These are phyloP conservation scores for Pseudogymnoascus sp. DNA, from an alignment of 2,329 filamentous ascomycete genomes.

Conservation along the genomic window DNA sequence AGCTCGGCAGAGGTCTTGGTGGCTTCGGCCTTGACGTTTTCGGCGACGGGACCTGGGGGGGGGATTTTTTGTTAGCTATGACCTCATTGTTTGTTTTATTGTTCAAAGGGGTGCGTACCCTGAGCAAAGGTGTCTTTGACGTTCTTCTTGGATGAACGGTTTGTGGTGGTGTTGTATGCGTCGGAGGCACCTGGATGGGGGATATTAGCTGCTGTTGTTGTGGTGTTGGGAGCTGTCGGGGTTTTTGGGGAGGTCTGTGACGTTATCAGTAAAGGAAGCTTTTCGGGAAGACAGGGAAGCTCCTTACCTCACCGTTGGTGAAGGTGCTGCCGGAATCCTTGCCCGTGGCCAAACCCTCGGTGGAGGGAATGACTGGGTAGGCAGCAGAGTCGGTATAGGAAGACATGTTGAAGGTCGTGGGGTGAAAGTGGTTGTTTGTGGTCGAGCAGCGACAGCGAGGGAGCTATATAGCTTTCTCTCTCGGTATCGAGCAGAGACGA, in stretches of 20 bases:
- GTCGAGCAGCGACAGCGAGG: neutral
- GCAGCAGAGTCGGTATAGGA: neutral
- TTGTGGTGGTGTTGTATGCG: conserved; percentile 25
- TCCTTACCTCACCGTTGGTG: neutral
- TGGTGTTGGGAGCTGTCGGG: neutral
- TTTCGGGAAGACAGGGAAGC: neutral
- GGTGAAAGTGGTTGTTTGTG: neutral
- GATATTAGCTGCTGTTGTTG: conserved; percentile 19
- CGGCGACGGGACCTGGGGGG: conserved; percentile 46
- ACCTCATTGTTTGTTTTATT: conserved; percentile 6
- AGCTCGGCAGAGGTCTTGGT: conserved; percentile 49
- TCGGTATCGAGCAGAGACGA: neutral
- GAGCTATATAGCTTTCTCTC: neutral
- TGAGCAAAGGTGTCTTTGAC: conserved; percentile 34
- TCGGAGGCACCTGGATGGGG: conserved; percentile 22
- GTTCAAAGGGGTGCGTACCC: neutral
- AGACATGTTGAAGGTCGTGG: neutral
- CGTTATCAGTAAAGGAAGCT: neutral
- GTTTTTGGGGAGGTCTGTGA: neutral
- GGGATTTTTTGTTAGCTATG: conserved; percentile 13
- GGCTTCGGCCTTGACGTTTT: conserved; percentile 48
- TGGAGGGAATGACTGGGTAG: neutral
- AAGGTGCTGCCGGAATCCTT: neutral
- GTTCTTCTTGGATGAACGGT: conserved; percentile 26
- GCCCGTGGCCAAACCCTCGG: neutral